Evolutionary conservation across 2,329 filamentous ascomycete species (phyloP).

Genomic region (Colletotrichum euphorbiae): DNA sequence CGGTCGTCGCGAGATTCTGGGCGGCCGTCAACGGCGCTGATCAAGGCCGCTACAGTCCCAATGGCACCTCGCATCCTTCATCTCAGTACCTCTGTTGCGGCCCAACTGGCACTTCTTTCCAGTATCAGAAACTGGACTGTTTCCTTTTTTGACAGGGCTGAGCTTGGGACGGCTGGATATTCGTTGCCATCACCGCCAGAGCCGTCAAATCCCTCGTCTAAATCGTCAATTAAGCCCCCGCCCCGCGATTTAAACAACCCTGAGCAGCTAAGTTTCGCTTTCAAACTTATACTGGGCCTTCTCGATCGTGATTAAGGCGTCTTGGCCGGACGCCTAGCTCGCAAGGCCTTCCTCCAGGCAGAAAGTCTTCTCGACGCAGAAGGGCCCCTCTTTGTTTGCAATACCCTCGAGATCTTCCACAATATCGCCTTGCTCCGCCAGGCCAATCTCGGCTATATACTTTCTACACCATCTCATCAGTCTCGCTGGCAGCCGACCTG

Average conservation of each 20-base stretch:
- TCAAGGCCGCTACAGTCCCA: background rate
- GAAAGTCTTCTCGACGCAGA: constrained; percentile 39
- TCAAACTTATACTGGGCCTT: constrained; percentile 39
- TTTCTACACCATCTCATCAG: constrained; percentile 36
- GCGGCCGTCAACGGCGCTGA: background rate
- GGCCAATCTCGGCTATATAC: constrained; percentile 29
- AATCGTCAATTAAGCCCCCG: background rate
- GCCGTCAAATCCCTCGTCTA: background rate
- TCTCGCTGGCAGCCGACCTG: constrained; percentile 15
- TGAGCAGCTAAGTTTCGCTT: constrained; percentile 38
- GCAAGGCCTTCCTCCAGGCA: constrained; percentile 42
- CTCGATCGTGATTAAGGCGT: constrained; percentile 38
- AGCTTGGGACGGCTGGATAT: background rate
- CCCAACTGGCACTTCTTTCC: background rate
- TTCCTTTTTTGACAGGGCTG: background rate
- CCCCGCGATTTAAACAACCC: constrained; percentile 9
- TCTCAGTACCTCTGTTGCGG: background rate
- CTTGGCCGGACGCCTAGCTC: constrained; percentile 41
- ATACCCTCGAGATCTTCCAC: constrained; percentile 37
- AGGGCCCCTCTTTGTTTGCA: constrained; percentile 38
- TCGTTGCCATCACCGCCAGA: background rate
- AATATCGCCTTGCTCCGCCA: constrained; percentile 26
- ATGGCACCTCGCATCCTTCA: constrained; percentile 4
- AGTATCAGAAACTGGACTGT: constrained; percentile 2
- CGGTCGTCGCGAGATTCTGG: background rate